Conservation (phyloP, 257 asterid species). For the Lantana camara region DNA sequence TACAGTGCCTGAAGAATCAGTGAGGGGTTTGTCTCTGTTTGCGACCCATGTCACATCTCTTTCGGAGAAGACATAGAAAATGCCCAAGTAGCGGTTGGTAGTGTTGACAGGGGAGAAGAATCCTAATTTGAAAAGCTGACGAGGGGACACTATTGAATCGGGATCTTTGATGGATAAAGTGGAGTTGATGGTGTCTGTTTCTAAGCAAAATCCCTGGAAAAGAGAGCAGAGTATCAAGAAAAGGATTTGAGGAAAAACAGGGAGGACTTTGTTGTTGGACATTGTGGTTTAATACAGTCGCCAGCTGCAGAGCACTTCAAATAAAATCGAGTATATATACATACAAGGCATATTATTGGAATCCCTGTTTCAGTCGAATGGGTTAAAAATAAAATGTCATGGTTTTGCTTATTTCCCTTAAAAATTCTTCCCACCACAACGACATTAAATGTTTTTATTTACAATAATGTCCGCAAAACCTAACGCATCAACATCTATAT, state of each 20-base stretch:
- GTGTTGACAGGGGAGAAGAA: conserved; percentile 37
- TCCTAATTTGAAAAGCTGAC: conserved; percentile 27
- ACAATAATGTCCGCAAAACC: too few species aligned
- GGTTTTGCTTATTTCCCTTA: too few species aligned
- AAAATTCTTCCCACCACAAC: too few species aligned
- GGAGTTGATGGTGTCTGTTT: conserved; percentile 24
- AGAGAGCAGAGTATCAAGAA: not conserved
- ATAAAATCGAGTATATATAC: too few species aligned
- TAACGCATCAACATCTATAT: too few species aligned
- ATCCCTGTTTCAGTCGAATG: too few species aligned
- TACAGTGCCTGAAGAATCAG: conserved; percentile 26
- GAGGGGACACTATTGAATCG: conserved; percentile 8
- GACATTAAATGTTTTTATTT: too few species aligned
- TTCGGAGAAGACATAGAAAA: conserved; percentile 31
- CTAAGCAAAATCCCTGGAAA: not conserved
- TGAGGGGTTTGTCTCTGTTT: conserved; percentile 28
- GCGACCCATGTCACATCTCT: conserved; percentile 32
- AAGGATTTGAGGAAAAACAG: not conserved
- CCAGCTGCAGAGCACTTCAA: too few species aligned
- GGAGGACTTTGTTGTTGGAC: not conserved
- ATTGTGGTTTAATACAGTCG: not conserved
- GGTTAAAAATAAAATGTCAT: too few species aligned
- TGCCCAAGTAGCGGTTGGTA: conserved; percentile 34
- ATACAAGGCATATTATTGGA: too few species aligned
- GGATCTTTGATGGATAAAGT: conserved; percentile 26